Conservation (phyloP, 305 asterid genomes). For the Lippia alba region DNA sequence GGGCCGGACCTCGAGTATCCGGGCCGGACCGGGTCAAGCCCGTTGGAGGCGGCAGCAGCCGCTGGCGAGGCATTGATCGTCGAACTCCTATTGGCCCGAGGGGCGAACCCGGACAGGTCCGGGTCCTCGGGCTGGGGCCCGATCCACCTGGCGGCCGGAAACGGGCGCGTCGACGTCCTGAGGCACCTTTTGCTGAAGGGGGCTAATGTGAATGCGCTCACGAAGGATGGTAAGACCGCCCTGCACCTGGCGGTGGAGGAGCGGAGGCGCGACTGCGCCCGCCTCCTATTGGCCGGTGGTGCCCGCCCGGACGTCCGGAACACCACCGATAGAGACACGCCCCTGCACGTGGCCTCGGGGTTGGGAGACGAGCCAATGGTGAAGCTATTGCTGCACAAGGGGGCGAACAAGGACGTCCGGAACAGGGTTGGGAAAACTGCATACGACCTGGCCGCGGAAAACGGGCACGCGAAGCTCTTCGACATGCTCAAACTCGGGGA, state of each 20-base stretch:
- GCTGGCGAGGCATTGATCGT: conserved; percentile 64
- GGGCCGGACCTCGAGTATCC: conserved; percentile 59
- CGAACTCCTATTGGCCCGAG: conserved; percentile 66
- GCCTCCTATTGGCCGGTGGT: conserved; percentile 53
- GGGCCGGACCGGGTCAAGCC: conserved; percentile 57
- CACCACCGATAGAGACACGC: conserved; percentile 54
- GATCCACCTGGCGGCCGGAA: conserved; percentile 61
- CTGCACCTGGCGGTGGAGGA: conserved; percentile 76
- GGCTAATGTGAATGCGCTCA: conserved; percentile 54
- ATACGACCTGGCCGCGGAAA: conserved; percentile 79
- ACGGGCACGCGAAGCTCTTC: conserved; percentile 64
- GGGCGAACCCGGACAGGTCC: conserved; percentile 63
- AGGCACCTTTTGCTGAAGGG: conserved; percentile 69
- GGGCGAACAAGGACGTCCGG: conserved; percentile 68
- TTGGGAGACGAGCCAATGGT: conserved; percentile 74
- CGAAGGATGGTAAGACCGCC: conserved; percentile 69
- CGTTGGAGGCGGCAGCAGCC: conserved; percentile 77
- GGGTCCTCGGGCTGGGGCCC: conserved; percentile 67
- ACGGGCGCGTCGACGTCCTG: conserved; percentile 65
- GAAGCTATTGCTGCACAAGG: conserved; percentile 64
- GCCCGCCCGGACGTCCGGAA: conserved; percentile 48
- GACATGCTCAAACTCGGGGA: conserved; percentile 74
- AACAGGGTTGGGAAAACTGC: conserved; percentile 62
- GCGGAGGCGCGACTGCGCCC: conserved; percentile 60
- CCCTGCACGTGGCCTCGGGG: conserved; percentile 61